Percentiles rank a stretch among this genome's conserved stretches.
Evolutionary conservation across 2,329 filamentous ascomycete genomes (phyloP).

Genomic region (Neopestalotiopsis rosae): DNA sequence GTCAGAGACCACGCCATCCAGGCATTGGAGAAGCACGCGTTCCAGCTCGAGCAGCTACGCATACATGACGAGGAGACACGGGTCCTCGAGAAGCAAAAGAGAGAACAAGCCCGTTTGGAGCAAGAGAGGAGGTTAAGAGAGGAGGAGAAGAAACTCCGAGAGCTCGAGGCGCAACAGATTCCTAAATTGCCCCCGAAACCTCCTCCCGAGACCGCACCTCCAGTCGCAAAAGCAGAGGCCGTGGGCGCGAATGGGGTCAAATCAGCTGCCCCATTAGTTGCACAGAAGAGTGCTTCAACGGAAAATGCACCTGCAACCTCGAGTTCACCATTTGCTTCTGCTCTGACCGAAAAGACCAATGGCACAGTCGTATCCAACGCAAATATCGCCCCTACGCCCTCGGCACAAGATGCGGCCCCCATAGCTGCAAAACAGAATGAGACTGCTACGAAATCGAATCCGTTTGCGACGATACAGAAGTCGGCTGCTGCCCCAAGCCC

Average conservation of each 20-base stretch:
- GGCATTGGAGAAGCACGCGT: slow-evolving; percentile 39
- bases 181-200: slow-evolving; percentile 48
- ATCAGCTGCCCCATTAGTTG: background rate
- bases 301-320: background rate
- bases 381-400: background rate
- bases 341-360: background rate
- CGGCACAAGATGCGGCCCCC: background rate
- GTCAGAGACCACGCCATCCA: slow-evolving; percentile 51
- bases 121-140: slow-evolving; percentile 51
- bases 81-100: slow-evolving; percentile 49
- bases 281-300: background rate
- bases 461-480: background rate
- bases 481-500: background rate
- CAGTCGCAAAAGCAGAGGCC: slow-evolving; percentile 18
- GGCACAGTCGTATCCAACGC: background rate
- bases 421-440: background rate
- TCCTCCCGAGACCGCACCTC: slow-evolving; percentile 29
- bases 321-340: background rate
- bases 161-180: slow-evolving; percentile 50
- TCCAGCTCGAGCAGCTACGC: slow-evolving; percentile 44
- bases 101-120: slow-evolving; percentile 51
- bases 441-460: slow-evolving; percentile 3
- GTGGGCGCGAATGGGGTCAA: background rate
- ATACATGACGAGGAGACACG: slow-evolving; percentile 41
- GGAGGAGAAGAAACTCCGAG: slow-evolving; percentile 54